Evolutionary conservation across 768 basidiomycete genomes (phyloP).

Genomic region (Lentinula lateritia): DNA sequence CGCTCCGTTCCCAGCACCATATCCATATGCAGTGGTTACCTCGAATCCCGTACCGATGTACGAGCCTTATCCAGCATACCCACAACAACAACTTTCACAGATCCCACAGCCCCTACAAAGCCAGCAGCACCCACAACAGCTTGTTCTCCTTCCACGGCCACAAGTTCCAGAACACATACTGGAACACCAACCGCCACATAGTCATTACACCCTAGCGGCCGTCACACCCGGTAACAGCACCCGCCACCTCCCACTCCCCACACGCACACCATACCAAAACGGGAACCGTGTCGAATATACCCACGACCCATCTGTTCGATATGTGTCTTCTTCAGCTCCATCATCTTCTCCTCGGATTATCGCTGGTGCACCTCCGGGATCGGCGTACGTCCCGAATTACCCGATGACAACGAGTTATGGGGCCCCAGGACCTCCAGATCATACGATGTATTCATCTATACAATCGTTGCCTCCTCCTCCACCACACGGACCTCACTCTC

Average conservation of each 20-base stretch:
- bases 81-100: constrained; percentile 20
- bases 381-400: not conserved
- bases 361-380: not conserved
- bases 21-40: constrained; percentile 10
- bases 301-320: not conserved
- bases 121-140: not conserved
- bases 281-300: constrained; percentile 1
- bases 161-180: not conserved
- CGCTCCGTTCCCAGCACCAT: constrained; percentile 33
- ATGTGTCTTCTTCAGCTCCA: no score
- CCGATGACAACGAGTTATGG: not conserved
- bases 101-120: not conserved
- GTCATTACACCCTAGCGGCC: not conserved
- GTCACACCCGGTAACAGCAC: not conserved
- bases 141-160: not conserved
- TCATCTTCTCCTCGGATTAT: not conserved
- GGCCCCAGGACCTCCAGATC: not conserved
- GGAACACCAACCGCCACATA: constrained; percentile 19
- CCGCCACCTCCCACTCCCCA: not conserved
- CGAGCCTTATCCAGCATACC: constrained; percentile 33
- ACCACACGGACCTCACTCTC: no score
- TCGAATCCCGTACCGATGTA: constrained; percentile 34
- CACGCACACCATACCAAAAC: constrained; percentile 2
- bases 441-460: not conserved
- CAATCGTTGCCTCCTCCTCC: not conserved